A percentile compares a stretch with the other conserved stretches of the same genome.
Conservation (phyloP, 768 basidiomycete genomes). For the Porpolomopsis calyptriformis region DNA sequence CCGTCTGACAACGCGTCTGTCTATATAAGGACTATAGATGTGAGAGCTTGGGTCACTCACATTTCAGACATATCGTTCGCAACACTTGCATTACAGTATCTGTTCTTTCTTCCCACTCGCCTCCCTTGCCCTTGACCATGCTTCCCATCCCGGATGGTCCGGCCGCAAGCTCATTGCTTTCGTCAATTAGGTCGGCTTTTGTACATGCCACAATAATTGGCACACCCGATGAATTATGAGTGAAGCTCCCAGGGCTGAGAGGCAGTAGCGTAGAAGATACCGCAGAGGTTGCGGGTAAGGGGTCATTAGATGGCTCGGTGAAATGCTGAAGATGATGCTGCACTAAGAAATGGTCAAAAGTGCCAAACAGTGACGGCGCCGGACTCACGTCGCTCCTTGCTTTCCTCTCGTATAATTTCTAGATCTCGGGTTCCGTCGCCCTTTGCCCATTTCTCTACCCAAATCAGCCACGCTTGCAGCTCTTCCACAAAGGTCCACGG, state of each 20-base stretch:
- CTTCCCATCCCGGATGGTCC: constrained; percentile 79
- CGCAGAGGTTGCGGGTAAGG: constrained; percentile 49
- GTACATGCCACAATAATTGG: constrained; percentile 86
- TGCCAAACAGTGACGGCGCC: constrained; percentile 2
- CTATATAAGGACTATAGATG: background rate
- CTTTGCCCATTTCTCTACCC: constrained; percentile 76
- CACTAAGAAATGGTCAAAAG: constrained; percentile 34
- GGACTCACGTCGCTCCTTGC: constrained; percentile 67
- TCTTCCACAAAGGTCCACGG: constrained; percentile 89
- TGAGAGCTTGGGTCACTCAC: constrained; percentile 37
- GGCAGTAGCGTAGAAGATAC: constrained; percentile 67
- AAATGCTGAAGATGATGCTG: constrained; percentile 88
- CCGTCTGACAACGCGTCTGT: constrained; percentile 51
- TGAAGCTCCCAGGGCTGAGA: constrained; percentile 74
- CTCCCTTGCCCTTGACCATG: constrained; percentile 86
- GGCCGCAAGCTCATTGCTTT: constrained; percentile 57
- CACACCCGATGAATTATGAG: constrained; percentile 76
- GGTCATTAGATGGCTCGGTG: constrained; percentile 63
- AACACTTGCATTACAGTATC: constrained; percentile 95
- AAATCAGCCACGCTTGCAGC: constrained; percentile 71
- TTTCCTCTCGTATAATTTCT: constrained; percentile 69
- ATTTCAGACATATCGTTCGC: constrained; percentile 84
- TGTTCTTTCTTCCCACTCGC: constrained; percentile 90
- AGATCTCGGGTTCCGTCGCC: constrained; percentile 62
- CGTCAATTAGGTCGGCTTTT: constrained; percentile 89